These are phyloP conservation scores for Amanita fuliginea DNA, from an alignment of 768 basidiomycete genomes.

Conservation along the genomic window DNA sequence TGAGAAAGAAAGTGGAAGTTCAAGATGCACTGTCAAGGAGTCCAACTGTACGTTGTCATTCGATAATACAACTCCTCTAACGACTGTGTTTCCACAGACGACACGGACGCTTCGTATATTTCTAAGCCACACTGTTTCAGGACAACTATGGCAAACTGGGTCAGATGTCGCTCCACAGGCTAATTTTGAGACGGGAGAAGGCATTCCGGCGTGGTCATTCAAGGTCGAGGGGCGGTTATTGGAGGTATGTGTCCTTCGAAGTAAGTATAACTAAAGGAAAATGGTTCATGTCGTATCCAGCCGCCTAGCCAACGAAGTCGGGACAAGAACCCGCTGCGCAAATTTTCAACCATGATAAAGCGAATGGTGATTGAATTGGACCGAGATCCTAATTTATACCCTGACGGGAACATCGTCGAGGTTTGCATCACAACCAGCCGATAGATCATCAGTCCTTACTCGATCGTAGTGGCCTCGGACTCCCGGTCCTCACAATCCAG, in stretches of 20 bases:
- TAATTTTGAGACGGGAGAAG: conserved; percentile 74
- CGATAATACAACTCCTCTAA: neutral
- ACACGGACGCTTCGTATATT: conserved; percentile 79
- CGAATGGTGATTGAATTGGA: conserved; percentile 82
- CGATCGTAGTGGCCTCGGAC: conserved; percentile 50
- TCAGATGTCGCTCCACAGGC: conserved; percentile 28
- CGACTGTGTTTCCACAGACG: conserved; percentile 34
- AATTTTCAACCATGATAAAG: conserved; percentile 82
- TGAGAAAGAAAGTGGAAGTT: conserved; percentile 81
- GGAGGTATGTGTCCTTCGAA: conserved; percentile 43
- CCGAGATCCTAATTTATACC: conserved; percentile 67
- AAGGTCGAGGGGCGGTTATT: conserved; percentile 82
- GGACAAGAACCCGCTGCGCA: conserved; percentile 53
- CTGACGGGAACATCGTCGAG: conserved; percentile 86
- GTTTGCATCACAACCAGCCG: conserved; percentile 26
- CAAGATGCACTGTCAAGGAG: conserved; percentile 77
- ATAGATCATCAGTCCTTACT: neutral
- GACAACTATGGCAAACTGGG: conserved; percentile 78
- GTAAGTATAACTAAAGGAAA: neutral
- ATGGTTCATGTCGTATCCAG: conserved; percentile 19
- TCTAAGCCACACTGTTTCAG: conserved; percentile 77
- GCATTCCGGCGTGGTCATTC: conserved; percentile 82
- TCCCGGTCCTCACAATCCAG: conserved; percentile 42
- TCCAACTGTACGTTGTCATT: conserved; percentile 42
- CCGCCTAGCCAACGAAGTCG: conserved; percentile 49